Conservation (phyloP, 1,139 yeast species). For the Debaryomycetaceae sp. region DNA sequence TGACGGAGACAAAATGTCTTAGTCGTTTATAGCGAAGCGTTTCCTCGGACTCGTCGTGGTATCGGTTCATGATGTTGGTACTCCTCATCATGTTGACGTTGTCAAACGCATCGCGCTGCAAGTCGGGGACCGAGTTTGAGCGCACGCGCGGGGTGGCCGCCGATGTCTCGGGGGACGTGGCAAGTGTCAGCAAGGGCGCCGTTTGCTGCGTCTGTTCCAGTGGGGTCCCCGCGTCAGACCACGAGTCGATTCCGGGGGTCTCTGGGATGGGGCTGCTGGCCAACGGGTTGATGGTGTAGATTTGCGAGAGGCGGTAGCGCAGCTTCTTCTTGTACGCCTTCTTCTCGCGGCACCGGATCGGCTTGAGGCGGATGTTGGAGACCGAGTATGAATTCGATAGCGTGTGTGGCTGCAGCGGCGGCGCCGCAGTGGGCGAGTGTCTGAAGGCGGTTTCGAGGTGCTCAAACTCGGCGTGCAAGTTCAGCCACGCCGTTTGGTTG, state of each 20-base stretch:
- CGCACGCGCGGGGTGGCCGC: constrained; percentile 9
- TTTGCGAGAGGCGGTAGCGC: constrained; percentile 34
- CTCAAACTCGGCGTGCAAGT: constrained; percentile 44
- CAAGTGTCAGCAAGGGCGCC: constrained; percentile 10
- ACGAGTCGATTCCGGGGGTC: constrained; percentile 4
- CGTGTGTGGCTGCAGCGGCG: too few relatives aligned
- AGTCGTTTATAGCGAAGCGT: constrained; percentile 19
- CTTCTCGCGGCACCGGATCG: constrained; percentile 32
- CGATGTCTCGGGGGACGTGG: constrained; percentile 14
- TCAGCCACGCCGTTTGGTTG: constrained; percentile 47
- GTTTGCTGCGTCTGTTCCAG: constrained; percentile 1
- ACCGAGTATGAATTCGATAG: constrained; percentile 22
- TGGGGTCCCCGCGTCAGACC: not conserved
- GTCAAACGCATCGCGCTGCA: too few relatives aligned
- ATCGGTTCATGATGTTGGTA: constrained; percentile 6
- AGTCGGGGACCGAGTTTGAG: constrained; percentile 24
- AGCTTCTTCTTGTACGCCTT: constrained; percentile 39
- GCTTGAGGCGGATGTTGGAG: constrained; percentile 38
- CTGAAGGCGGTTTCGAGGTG: constrained; percentile 20
- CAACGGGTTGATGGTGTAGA: constrained; percentile 37
- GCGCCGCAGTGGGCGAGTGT: too few relatives aligned
- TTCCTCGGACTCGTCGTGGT: constrained; percentile 14
- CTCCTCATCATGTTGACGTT: constrained; percentile 4
- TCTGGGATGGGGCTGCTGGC: constrained; percentile 13
- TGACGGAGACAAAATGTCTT: constrained; percentile 22